phyloP scores from a whole-genome alignment of 768 basidiomycete species.

The Mycena filopes region DNA sequence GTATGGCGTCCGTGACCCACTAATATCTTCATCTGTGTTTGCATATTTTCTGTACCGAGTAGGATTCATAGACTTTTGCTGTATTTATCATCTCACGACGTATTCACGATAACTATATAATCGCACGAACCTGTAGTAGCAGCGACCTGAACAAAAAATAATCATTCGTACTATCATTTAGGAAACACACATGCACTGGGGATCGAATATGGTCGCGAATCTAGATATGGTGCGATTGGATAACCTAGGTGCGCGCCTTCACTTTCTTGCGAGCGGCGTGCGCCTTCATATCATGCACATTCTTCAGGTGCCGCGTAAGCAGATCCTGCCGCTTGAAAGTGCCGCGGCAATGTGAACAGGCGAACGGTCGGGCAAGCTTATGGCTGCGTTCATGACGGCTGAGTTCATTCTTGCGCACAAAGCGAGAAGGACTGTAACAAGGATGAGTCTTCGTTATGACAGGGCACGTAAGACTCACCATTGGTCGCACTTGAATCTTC shows the following conservation, averaged over 20 bases:
- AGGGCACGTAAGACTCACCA: slow-evolving; percentile 58
- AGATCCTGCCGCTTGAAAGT: slow-evolving; percentile 77
- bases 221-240: neutral
- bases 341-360: slow-evolving; percentile 63
- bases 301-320: slow-evolving; percentile 70
- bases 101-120: slow-evolving; percentile 22
- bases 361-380: slow-evolving; percentile 65
- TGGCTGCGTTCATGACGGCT: slow-evolving; percentile 80
- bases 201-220: neutral
- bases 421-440: slow-evolving; percentile 62
- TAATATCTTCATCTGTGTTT: slow-evolving; percentile 23
- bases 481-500: slow-evolving; percentile 70
- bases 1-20: slow-evolving; percentile 71
- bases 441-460: neutral
- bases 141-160: slow-evolving; percentile 13
- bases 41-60: slow-evolving; percentile 13
- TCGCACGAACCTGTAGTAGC: slow-evolving; percentile 22
- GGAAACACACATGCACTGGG: slow-evolving; percentile 10
- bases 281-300: slow-evolving; percentile 58
- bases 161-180: slow-evolving; percentile 1
- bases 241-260: slow-evolving; percentile 18
- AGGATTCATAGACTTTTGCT: slow-evolving; percentile 16
- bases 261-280: slow-evolving; percentile 39
- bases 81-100: slow-evolving; percentile 28
- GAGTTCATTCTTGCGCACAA: slow-evolving; percentile 81